Base-by-base conservation (phyloP, 2,329 filamentous ascomycete genomes). In the Diaporthe sp. region DNA sequence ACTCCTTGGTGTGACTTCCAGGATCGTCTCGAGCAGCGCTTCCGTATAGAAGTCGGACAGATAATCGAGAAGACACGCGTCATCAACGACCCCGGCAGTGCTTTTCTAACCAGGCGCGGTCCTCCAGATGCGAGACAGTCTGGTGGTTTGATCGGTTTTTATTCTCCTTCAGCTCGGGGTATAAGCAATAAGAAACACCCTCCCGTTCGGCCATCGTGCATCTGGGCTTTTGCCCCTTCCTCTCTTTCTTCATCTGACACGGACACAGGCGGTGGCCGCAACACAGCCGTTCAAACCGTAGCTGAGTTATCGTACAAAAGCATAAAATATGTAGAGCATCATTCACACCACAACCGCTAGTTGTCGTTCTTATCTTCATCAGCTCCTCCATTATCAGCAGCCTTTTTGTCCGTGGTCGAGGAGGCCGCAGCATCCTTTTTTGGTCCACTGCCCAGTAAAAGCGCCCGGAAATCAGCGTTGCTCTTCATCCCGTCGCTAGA, bases 391-490 rank as follows among this genome's bases (percentile, higher is more conserved):
- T 73, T 73, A 34, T 37, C 70, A 58, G 51, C 28, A 57, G 42
- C 42, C 25, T 49, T 19, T 46, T 53, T 51, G 17, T 68, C 73
- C 28, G 49, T 51, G 28, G 42, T 57, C 42, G 49, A 67, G 49
- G 34, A 34, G 31, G 74, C 34, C 4, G 3, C 44, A 9, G 37
- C 34, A 12, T 75, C 57, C 61, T 62, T 76, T 34, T 78, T 75
- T 34, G 71, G 70, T 58, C 80, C 79, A 78, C 19, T 79, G 58
- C 72, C 79, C 10, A 89, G 79, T 72, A 89, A 86, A 80, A 89
- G 83, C n/a, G 88, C 87, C 81, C 88, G 90, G 78, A 91, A 91
- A 79, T 91, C 89, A 2, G 88, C 88, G 81, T 91, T 91, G 79
- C 85, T 90, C 84, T 89, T 90, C 78, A 81, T 82, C 25, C 82